Evolutionary conservation across 179 eudicot genomes (phyloP).

Genomic region (Spergularia azorica): DNA sequence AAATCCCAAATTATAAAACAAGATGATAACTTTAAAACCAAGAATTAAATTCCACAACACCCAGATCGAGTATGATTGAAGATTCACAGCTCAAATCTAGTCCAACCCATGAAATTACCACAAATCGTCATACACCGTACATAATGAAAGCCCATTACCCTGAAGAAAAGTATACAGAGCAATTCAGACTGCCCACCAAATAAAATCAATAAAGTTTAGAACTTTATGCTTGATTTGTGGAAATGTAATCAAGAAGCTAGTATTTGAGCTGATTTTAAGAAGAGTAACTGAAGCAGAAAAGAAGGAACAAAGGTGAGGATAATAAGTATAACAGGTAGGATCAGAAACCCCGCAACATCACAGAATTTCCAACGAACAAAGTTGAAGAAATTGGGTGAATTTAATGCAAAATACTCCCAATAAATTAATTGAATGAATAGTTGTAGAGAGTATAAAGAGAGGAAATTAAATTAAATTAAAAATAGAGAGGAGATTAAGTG

Average conservation of each 20-base stretch:
- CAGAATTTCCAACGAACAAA: too few species aligned
- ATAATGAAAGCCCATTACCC: neutral
- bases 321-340: too few species aligned
- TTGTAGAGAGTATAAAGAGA: neutral
- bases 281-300: too few species aligned
- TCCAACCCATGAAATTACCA: conserved; percentile 11
- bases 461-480: neutral
- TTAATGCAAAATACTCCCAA: neutral
- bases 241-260: conserved; percentile 12
- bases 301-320: too few species aligned
- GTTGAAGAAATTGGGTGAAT: neutral
- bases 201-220: neutral
- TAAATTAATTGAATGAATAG: neutral
- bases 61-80: conserved; percentile 20
- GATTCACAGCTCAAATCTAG: conserved; percentile 19
- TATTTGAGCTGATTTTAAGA: too few species aligned
- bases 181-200: neutral
- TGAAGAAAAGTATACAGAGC: too few species aligned
- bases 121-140: neutral
- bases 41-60: neutral
- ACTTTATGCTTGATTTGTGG: neutral
- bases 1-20: too few species aligned
- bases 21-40: conserved; percentile 7
- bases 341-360: too few species aligned
- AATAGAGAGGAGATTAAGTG: neutral